Percentiles rank a stretch among this genome's conserved stretches.
These are phyloP conservation scores for Talinum fruticosum DNA, from an alignment of 148 eudicot genomes.

Conservation along the genomic window DNA sequence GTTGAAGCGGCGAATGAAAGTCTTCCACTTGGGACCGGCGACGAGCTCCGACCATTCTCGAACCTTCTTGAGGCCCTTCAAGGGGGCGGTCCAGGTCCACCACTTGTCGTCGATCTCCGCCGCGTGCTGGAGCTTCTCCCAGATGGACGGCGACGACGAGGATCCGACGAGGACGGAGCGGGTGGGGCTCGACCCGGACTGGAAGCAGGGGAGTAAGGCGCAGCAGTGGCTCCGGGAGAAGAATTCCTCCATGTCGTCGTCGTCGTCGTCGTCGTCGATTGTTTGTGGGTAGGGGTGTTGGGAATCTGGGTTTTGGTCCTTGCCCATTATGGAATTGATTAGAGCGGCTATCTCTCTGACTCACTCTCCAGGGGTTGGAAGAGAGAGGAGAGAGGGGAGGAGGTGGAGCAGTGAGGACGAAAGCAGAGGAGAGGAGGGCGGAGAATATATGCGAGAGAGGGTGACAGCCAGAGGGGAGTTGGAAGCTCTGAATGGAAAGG, in stretches of 20 bases:
- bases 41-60: slow-evolving; percentile 86
- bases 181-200: slow-evolving; percentile 20
- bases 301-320: background rate
- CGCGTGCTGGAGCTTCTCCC: slow-evolving; percentile 31
- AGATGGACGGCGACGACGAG: slow-evolving; percentile 33
- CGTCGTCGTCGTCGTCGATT: background rate
- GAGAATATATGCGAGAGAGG: background rate
- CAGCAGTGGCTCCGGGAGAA: slow-evolving; percentile 28
- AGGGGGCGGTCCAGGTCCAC: slow-evolving; percentile 54
- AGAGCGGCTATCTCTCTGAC: no score
- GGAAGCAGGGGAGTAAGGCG: slow-evolving; percentile 24
- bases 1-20: slow-evolving; percentile 68
- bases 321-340: background rate
- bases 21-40: slow-evolving; percentile 85
- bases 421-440: background rate
- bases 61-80: slow-evolving; percentile 51
- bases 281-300: background rate
- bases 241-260: slow-evolving; percentile 21
- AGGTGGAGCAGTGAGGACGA: no score
- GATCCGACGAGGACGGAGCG: slow-evolving; percentile 7
- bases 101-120: slow-evolving; percentile 25
- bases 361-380: background rate
- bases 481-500: no score
- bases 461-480: background rate
- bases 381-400: background rate